Conservation (phyloP, 148 eudicot genomes). For the Rhododendron kiyosumense region DNA sequence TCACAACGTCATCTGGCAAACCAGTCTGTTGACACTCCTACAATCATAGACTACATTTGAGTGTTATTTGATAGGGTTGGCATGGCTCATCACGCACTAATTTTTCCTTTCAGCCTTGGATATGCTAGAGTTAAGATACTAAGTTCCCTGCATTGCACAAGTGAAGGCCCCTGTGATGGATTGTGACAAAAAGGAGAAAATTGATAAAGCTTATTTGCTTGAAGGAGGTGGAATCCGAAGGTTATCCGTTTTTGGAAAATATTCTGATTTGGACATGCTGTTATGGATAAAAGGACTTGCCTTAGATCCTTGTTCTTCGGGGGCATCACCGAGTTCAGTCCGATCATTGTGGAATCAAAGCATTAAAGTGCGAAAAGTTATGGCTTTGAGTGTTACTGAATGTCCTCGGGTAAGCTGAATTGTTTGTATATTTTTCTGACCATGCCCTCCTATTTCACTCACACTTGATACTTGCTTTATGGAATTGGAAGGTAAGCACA, state of each 20-base stretch:
- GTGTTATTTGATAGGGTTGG: not conserved
- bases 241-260: not conserved
- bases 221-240: not conserved
- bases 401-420: slow-evolving; percentile 27
- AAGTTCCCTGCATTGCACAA: not conserved
- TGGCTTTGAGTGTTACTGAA: slow-evolving; percentile 19
- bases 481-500: not conserved
- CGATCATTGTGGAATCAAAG: slow-evolving; percentile 2
- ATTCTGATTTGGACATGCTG: not conserved
- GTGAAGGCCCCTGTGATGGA: not conserved
- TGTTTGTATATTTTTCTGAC: not conserved
- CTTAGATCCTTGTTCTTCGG: slow-evolving; percentile 3
- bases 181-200: not conserved
- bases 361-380: slow-evolving; percentile 20
- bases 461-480: not conserved
- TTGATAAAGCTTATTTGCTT: not conserved
- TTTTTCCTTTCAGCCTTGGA: not conserved
- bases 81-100: not conserved
- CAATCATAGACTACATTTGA: not conserved
- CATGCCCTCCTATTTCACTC: not conserved
- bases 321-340: not conserved
- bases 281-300: slow-evolving; percentile 2
- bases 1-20: not conserved
- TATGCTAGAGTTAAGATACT: not conserved
- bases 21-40: not conserved